Base-by-base conservation (phyloP, 2,329 filamentous ascomycete genomes). In the Aplosporella prunicola region DNA sequence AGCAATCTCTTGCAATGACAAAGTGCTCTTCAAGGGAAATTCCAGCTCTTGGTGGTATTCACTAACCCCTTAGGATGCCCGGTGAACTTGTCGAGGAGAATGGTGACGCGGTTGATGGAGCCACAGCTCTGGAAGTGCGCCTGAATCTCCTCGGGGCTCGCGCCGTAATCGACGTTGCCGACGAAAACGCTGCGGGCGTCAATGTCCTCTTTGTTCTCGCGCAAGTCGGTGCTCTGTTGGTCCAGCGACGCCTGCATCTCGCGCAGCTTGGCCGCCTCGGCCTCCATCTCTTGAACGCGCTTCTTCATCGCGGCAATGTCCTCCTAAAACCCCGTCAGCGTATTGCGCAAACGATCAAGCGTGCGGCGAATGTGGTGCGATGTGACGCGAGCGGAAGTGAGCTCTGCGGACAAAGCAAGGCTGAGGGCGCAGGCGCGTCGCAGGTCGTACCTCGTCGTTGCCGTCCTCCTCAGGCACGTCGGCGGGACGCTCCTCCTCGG, bases 41-140 rank as follows among this genome's bases (percentile, higher is more conserved):
- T 48, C 50, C 57, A 49, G 49, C 58, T 60, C 57, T 59, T 61
- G 41, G 55, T 51, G 44, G n/a, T n/a, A 43, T 44, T 39, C 43
- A 74, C 80, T 63, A 69, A 94, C 88, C 91, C 91, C 71, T 98
- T 98, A n/a, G 91, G 91, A 69, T 96, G 88, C 46, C 91, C 91
- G 9, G 88, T 94, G 57, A 95, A 96, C 69, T 98, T 98, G 68
- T 98, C 91, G 50, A 98, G 68, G 50, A 98, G 69, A 49, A 98
- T 98, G 1, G 91, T 98, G 42, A 98, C 91, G 43, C 91, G 82
- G 64, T 98, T 98, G 70, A 98, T 98, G 49, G 83, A 86, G 43
- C 91, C 91, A 53, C 87, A 93, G 69, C 80, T 93, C 69, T 94
- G 87, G 67, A 98, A 98, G 58, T 98, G 91, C 42, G 87, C 85